Base-by-base conservation (phyloP, 306 rosid species). In the Trifolium fragiferum region DNA sequence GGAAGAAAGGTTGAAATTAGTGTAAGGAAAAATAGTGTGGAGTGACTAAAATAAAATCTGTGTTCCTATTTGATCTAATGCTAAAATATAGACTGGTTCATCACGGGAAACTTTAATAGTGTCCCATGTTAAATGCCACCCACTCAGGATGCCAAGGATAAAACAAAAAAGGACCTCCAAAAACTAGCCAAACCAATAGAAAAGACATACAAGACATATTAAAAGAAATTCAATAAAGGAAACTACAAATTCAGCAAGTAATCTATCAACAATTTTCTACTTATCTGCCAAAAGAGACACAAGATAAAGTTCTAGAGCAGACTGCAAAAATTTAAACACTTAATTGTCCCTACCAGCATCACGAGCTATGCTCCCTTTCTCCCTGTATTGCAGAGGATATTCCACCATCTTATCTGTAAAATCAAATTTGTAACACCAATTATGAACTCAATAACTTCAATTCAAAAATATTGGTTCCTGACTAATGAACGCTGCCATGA, bases 401-500 rank as follows among this genome's bases (percentile, higher is more conserved):
- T 92, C 99, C 27, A 78, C 64, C 70, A 83, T 69, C 93, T 84
- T 92, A 76, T 89, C 99, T 92, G 93, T 75, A 74, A 73, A 83
- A 54, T 74, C 23, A 76, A 68, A 57, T 40, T 63, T 14, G 51
- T 76, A 77, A 64, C 40, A 68, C 51, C 58, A 78, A 71, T 78
- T 75, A 81, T 12, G 35, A n/a, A n/a, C n/a, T n/a, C n/a, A n/a
- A n/a, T n/a, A n/a, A n/a, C n/a, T n/a, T n/a, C n/a, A n/a, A n/a
- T n/a, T n/a, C n/a, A n/a, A n/a, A n/a, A n/a, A n/a, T n/a, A n/a
- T n/a, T n/a, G 21, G 64, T 51, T 4, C 63, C 20, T 51, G 44
- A 41, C 20, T 66, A 63, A 65, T 33, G 23, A 57, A 76, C 64
- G 33, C 51, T 68, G 37, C 21, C 72, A 46, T 49, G 46, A 71